A percentile compares a stretch with the other conserved stretches of the same genome.
These are phyloP conservation scores for Corylus americana DNA, from an alignment of 306 rosid species.

Conservation along the genomic window DNA sequence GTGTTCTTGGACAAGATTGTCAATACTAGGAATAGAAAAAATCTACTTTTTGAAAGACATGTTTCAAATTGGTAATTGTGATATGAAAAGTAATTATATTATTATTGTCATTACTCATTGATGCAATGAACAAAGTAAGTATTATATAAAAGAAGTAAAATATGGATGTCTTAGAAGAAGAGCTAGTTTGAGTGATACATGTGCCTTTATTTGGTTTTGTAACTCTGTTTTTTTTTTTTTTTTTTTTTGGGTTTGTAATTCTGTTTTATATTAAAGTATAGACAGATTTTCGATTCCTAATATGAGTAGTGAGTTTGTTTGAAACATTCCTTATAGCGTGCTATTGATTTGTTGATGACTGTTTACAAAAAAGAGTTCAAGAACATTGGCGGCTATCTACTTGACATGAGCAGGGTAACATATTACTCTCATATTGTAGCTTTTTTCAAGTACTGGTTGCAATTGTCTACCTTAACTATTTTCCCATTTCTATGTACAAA, in stretches of 20 bases:
- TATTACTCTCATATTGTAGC: not conserved
- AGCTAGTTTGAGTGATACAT: too few species aligned
- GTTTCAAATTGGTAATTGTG: not conserved
- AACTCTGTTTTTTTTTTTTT: too few species aligned
- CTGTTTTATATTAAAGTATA: too few species aligned
- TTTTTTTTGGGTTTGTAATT: too few species aligned
- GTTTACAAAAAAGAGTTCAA: slow-evolving; percentile 29
- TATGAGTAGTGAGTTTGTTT: not conserved
- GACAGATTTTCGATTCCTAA: too few species aligned
- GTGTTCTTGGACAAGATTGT: not conserved
- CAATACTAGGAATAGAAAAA: not conserved
- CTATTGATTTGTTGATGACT: too few species aligned
- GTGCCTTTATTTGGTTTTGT: too few species aligned
- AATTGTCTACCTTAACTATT: not conserved
- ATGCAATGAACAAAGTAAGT: too few species aligned
- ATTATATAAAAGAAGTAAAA: too few species aligned
- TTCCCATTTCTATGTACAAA: not conserved
- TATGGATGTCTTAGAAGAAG: too few species aligned
- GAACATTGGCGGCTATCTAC: slow-evolving; percentile 56
- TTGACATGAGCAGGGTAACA: slow-evolving; percentile 49
- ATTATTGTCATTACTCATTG: too few species aligned
- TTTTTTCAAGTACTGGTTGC: not conserved
- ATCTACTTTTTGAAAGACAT: not conserved
- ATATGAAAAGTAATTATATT: not conserved
- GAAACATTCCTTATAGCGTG: not conserved